Evolutionary conservation across 768 basidiomycete species (phyloP).

Genomic region (Suillus sp.): DNA sequence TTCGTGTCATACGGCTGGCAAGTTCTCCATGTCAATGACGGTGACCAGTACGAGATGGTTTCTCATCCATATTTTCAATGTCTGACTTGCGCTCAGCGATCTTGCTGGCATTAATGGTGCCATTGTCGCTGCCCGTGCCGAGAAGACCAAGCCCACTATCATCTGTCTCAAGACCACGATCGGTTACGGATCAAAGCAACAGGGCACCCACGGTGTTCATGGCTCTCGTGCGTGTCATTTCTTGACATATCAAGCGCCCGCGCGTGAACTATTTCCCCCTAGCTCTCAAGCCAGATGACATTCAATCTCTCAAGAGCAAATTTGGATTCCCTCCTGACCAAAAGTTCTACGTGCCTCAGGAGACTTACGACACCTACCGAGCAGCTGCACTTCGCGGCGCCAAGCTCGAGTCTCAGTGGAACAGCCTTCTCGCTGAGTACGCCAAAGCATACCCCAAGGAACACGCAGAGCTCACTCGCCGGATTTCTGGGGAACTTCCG

Average conservation of each 20-base stretch:
- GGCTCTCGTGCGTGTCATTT: slow-evolving; percentile 73
- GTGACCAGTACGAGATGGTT: slow-evolving; percentile 58
- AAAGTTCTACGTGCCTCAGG: slow-evolving; percentile 76
- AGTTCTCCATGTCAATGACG: slow-evolving; percentile 80
- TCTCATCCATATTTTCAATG: not conserved
- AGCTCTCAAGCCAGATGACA: slow-evolving; percentile 95
- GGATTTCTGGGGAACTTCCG: slow-evolving; percentile 82
- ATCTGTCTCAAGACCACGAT: slow-evolving; percentile 89
- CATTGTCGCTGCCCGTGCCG: slow-evolving; percentile 74
- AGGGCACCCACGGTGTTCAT: slow-evolving; percentile 94
- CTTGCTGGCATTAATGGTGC: slow-evolving; percentile 75
- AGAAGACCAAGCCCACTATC: slow-evolving; percentile 83
- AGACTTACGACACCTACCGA: slow-evolving; percentile 68
- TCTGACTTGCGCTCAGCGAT: slow-evolving; percentile 52
- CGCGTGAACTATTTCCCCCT: slow-evolving; percentile 16
- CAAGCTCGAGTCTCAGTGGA: slow-evolving; percentile 74
- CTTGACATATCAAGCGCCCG: slow-evolving; percentile 5
- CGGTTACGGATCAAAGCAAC: slow-evolving; percentile 89
- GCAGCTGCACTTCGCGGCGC: slow-evolving; percentile 73
- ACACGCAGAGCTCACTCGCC: slow-evolving; percentile 82
- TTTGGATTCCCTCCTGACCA: slow-evolving; percentile 80
- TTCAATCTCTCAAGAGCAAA: slow-evolving; percentile 78
- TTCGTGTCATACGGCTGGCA: slow-evolving; percentile 95
- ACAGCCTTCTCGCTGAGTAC: slow-evolving; percentile 66
- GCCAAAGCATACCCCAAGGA: slow-evolving; percentile 79